Evolutionary conservation across 1,284 basidiomycete species (phyloP), one percentile per base, ranked within the genome.

Genomic region (Pascua sp.): DNA sequence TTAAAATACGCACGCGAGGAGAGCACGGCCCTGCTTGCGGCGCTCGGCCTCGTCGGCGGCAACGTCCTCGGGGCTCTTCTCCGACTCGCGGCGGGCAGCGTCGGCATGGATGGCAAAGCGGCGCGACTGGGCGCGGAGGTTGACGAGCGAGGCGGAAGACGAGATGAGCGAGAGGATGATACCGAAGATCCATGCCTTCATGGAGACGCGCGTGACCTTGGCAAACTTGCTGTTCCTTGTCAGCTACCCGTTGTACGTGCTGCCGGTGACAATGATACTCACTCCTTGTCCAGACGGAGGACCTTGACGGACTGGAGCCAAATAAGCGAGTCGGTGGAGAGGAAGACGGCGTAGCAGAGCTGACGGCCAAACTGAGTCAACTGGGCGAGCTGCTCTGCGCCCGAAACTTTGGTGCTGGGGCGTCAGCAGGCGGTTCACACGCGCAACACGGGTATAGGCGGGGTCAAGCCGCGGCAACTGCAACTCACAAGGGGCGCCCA

Each of bases 111-210:
- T 61, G 0, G 72, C 71, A 54, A 73, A 70, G 40, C 75, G 62
- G 47, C 72, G 59, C 15, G 68, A 67, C 55, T 79, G 75, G 11
- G 71, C 70, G 42, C 76, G 70, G 9, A 79, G 69, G 57, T 73
- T 74, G 60, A 75, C 66, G 44, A 78, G 66, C 11, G 73, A 72
- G 1, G 77, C 66, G 4, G 62, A 50, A 15, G 69, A 89, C 69
- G 43, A 86, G 72, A 83, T 76, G 46, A 93, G 81, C 68, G 88
- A 91, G 68, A 90, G 85, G 38, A 86, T 61, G 63, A 97, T 91
- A 3, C 94, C 96, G 11, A 86, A 81, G 45, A 97, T 80, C 95
- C 95, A 99, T 78, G 93, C 89, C 53, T 88, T 85, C 72, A 89
- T 89, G 5, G 92, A 87, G 41, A 85, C 81, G 73, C 86, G 88